A percentile compares a stretch with the other conserved stretches of the same genome.
phyloP scores from a whole-genome alignment of 805 yeast genomes.

The Yamadazyma phyllophila region DNA sequence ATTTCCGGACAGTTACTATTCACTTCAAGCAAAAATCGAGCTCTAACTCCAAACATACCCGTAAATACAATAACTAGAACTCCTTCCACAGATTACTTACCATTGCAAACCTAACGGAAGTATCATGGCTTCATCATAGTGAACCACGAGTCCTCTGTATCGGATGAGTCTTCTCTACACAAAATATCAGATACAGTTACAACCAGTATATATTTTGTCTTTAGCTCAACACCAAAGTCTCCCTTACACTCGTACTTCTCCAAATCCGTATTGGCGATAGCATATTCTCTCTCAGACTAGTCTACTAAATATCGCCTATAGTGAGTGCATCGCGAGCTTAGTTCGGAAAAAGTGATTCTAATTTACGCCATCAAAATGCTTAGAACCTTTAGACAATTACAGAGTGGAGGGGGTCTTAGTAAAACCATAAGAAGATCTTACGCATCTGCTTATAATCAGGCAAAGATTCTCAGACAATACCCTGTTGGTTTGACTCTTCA shows the following conservation, averaged over 20 bases:
- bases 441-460: conserved; percentile 9
- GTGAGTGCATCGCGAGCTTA: neutral
- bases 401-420: neutral
- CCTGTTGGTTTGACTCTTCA: conserved; percentile 61
- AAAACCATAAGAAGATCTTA: conserved; percentile 3
- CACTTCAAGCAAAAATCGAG: too few species aligned
- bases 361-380: conserved; percentile 1
- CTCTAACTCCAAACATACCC: too few species aligned
- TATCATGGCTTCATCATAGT: too few species aligned
- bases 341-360: neutral
- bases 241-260: neutral
- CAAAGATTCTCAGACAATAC: conserved; percentile 36
- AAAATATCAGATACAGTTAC: too few species aligned
- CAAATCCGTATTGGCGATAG: neutral
- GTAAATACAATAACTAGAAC: too few species aligned
- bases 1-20: neutral
- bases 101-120: too few species aligned
- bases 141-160: too few species aligned
- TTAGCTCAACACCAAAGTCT: too few species aligned
- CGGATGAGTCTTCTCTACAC: too few species aligned
- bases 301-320: neutral
- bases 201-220: too few species aligned
- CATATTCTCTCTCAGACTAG: neutral
- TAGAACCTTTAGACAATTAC: conserved; percentile 3
- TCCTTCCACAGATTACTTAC: too few species aligned